phyloP scores from a whole-genome alignment of 306 rosid genomes.

The Echinosophora koreensis region DNA sequence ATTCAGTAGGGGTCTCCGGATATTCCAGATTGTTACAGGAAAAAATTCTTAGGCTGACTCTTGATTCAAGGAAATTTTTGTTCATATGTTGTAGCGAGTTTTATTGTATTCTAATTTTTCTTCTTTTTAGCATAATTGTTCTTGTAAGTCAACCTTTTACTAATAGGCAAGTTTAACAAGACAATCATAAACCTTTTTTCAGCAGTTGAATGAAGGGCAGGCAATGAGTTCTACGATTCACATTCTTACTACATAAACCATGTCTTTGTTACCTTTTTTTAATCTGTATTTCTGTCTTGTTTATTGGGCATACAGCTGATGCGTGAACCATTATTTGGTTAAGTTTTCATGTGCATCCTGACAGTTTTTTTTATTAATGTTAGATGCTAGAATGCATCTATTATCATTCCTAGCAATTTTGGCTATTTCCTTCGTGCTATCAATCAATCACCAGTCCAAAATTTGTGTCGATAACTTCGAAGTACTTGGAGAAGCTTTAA shows the following conservation, averaged over 20 bases:
- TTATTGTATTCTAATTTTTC: neutral
- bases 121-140: slow-evolving; percentile 2
- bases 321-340: neutral
- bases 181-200: neutral
- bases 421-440: too few relatives aligned
- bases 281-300: neutral
- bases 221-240: slow-evolving; percentile 13
- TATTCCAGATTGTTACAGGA: slow-evolving; percentile 78
- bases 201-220: slow-evolving; percentile 13
- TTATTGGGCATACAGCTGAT: neutral
- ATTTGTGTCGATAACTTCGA: too few relatives aligned
- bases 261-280: neutral
- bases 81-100: slow-evolving; percentile 11
- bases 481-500: too few relatives aligned
- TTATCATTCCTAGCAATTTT: too few relatives aligned
- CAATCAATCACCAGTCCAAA: too few relatives aligned
- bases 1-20: slow-evolving; percentile 82
- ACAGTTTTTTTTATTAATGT: neutral
- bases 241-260: neutral
- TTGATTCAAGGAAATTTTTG: slow-evolving; percentile 54
- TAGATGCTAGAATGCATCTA: neutral
- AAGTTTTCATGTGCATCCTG: neutral
- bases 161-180: slow-evolving; percentile 9
- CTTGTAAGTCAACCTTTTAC: slow-evolving; percentile 2
- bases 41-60: slow-evolving; percentile 53